Evolutionary conservation across 495 filamentous ascomycete species (phyloP).

Genomic region (Apiosordaria backusii): DNA sequence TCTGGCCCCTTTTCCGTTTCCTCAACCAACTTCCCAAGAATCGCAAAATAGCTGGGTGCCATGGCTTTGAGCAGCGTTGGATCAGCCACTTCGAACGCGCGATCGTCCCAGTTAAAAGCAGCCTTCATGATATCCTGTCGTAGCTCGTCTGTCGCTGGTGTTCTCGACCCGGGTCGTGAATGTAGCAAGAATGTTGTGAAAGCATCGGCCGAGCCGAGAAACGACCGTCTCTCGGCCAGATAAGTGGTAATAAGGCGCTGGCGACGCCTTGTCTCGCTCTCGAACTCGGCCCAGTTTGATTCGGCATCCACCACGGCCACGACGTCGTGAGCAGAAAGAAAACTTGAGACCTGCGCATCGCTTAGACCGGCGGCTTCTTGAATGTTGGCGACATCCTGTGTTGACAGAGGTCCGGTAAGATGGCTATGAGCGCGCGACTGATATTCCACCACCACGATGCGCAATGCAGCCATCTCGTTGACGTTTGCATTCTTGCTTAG

Average conservation of each 20-base stretch:
- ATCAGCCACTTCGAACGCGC: slow-evolving; percentile 13
- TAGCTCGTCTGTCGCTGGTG: slow-evolving; percentile 28
- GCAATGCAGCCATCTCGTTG: slow-evolving; percentile 77
- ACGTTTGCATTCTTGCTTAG: slow-evolving; percentile 71
- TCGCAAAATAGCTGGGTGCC: slow-evolving; percentile 37
- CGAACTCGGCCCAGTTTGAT: slow-evolving; percentile 52
- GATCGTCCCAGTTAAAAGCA: slow-evolving; percentile 26
- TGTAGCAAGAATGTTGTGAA: slow-evolving; percentile 44
- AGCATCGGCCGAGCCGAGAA: slow-evolving; percentile 49
- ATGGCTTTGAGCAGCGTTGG: slow-evolving; percentile 33
- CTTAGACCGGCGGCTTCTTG: slow-evolving; percentile 61
- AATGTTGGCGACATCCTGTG: slow-evolving; percentile 64
- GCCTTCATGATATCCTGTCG: slow-evolving; percentile 23
- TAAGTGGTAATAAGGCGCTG: slow-evolving; percentile 63
- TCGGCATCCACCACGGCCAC: slow-evolving; percentile 43
- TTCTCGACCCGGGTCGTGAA: slow-evolving; percentile 20
- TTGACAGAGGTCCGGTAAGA: slow-evolving; percentile 61
- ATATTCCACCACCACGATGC: slow-evolving; percentile 79
- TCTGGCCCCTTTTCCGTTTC: slow-evolving; percentile 30
- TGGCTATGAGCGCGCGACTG: slow-evolving; percentile 65
- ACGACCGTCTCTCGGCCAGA: slow-evolving; percentile 62
- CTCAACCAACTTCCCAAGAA: slow-evolving; percentile 36
- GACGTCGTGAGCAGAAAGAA: slow-evolving; percentile 44
- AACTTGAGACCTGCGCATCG: slow-evolving; percentile 48
- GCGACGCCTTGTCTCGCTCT: slow-evolving; percentile 53